phyloP scores from a whole-genome alignment of 2,329 filamentous ascomycete species.

The Orbilia blumenaviensis region DNA sequence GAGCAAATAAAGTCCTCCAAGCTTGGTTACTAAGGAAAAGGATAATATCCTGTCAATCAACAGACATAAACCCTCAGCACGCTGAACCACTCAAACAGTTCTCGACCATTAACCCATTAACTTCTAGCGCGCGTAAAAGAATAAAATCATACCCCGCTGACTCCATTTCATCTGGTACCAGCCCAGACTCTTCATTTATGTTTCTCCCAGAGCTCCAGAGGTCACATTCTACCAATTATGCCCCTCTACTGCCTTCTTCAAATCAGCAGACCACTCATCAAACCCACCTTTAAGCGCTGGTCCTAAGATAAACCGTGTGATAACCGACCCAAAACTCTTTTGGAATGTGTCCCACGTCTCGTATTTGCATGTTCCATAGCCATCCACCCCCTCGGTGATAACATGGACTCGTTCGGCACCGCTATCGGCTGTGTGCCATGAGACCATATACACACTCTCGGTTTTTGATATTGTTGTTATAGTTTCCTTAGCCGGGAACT shows the following conservation, averaged over 20 bases:
- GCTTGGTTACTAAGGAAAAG: no score
- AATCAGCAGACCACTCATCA: slow-evolving; percentile 35
- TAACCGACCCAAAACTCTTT: slow-evolving; percentile 2
- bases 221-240: slow-evolving; percentile 13
- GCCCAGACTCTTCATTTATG: no score
- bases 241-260: slow-evolving; percentile 40
- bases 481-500: not conserved
- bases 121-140: no score
- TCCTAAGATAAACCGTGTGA: slow-evolving; percentile 8
- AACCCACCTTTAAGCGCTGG: slow-evolving; percentile 16
- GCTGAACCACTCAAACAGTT: no score
- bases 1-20: no score
- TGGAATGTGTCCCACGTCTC: slow-evolving; percentile 45
- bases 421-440: not conserved
- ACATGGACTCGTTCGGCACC: slow-evolving; percentile 37
- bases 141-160: no score
- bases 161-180: not conserved
- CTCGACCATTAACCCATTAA: no score
- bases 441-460: slow-evolving; percentile 18
- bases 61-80: no score
- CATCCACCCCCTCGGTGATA: slow-evolving; percentile 33
- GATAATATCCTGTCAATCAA: no score
- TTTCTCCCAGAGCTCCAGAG: not conserved
- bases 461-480: slow-evolving; percentile 36
- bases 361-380: slow-evolving; percentile 42